A percentile compares a stretch with the other conserved stretches of the same genome.
Evolutionary conservation across 1,284 basidiomycete genomes (phyloP).

Genomic region (Pterulicium gracile): DNA sequence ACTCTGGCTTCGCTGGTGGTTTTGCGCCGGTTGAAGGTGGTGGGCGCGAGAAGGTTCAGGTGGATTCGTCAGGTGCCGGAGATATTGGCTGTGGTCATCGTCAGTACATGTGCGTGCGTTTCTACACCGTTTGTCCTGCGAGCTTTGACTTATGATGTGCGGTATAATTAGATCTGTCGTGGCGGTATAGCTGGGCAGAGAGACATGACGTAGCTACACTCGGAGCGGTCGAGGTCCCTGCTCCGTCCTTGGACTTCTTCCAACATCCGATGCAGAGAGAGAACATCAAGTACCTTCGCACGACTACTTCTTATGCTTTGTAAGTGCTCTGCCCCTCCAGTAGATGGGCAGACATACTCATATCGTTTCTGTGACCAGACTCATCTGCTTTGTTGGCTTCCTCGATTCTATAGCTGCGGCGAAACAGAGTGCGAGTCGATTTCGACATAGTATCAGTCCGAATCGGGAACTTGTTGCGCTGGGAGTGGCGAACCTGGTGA

Average conservation of each 20-base stretch:
- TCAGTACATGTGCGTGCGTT: background rate
- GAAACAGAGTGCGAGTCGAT: constrained; percentile 78
- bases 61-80: constrained; percentile 79
- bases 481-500: constrained; percentile 23
- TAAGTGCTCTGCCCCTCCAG: background rate
- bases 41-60: constrained; percentile 40
- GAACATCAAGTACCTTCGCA: background rate
- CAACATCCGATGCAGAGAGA: background rate
- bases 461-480: constrained; percentile 87
- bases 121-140: background rate
- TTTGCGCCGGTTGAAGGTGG: constrained; percentile 41
- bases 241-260: background rate
- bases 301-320: background rate
- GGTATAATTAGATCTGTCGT: background rate
- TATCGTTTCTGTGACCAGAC: constrained; percentile 33
- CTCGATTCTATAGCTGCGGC: constrained; percentile 79
- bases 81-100: constrained; percentile 45
- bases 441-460: constrained; percentile 81
- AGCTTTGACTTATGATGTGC: background rate
- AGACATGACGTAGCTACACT: background rate
- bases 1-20: constrained; percentile 57
- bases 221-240: background rate
- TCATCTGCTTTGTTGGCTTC: constrained; percentile 69
- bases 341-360: constrained; percentile 8
- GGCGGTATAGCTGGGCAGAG: background rate